phyloP scores from a whole-genome alignment of 345 rosid species.

The Heritiera fomes region DNA sequence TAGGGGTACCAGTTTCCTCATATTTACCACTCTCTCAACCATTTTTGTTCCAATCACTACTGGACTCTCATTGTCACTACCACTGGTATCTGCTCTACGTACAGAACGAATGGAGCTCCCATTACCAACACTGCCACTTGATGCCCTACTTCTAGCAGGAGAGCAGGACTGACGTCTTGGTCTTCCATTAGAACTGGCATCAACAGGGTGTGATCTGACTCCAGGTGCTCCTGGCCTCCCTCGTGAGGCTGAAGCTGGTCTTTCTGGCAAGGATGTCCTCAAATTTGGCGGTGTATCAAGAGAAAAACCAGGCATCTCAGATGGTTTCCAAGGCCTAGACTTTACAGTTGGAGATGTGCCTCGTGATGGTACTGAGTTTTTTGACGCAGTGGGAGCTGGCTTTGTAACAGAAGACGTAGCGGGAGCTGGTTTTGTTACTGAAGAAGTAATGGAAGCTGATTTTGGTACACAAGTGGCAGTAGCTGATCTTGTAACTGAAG shows the following conservation, averaged over 20 bases:
- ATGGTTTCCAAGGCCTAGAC: conserved; percentile 39
- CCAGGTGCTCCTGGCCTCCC: conserved; percentile 54
- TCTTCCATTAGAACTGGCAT: conserved; percentile 44
- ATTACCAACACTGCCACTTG: conserved; percentile 38
- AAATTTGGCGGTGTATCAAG: conserved; percentile 59
- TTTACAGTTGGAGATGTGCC: conserved; percentile 61
- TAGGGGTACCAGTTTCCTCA: conserved; percentile 77
- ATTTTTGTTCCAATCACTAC: conserved; percentile 66
- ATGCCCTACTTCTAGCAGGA: conserved; percentile 58
- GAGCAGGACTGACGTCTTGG: conserved; percentile 60
- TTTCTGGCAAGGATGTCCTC: conserved; percentile 45
- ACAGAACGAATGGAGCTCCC: conserved; percentile 40
- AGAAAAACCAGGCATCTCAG: conserved; percentile 53
- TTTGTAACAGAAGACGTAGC: conserved; percentile 41
- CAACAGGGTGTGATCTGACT: conserved; percentile 40
- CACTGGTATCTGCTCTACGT: conserved; percentile 42
- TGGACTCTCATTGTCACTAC: conserved; percentile 64
- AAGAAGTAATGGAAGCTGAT: conserved; percentile 36
- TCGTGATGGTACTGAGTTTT: conserved; percentile 43
- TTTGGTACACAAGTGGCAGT: conserved; percentile 30
- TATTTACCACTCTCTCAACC: conserved; percentile 88
- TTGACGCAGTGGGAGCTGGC: conserved; percentile 35
- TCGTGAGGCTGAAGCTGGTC: conserved; percentile 59
- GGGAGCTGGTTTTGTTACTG: conserved; percentile 48
- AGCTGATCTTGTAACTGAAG: conserved; percentile 30